Base-by-base conservation (phyloP, 345 rosid species). In the Trapa incisa region DNA sequence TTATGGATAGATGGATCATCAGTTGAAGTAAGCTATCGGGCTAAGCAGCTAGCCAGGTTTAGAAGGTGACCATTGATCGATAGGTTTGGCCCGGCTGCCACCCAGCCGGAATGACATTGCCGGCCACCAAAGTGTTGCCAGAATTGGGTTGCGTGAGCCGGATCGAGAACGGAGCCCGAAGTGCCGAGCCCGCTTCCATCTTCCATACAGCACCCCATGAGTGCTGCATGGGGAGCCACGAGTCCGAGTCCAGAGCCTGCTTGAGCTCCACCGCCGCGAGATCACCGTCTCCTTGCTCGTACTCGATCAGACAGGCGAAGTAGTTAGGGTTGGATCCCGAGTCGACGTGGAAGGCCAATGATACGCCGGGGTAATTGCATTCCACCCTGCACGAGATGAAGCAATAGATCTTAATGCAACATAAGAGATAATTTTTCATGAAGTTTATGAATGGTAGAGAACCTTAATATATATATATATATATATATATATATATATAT, bases 171-270 rank as follows among this genome's bases (percentile, higher is more conserved):
- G 96, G 91, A 3, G 85, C 80, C 1, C 64, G 75, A 48, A 88
- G 68, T 7, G 74, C 56, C 0, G 89, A 83, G 17, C 84, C 81
- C 0, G 73, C 61, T 66, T 80, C 65, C 5, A 84, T 76, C 62
- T 80, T 78, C 97, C 91, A 88, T 43, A 79, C 80, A 2, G 91
- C 91, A 35, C 93, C 93, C 85, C 80, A 84, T 0, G 82, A 79
- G 2, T 70, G 79, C 57, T 73, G 80, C 91, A 87, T 82, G 10
- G 86, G 64, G 9, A 76, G 56, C 96, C 93, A 89, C 0, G 74
- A 60, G 66, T 78, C 76, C 0, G 87, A 36, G 47, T 73, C 78
- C 1, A 61, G 39, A n/a, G 83, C 83, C 64, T 78, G 82, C 73
- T 87, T 84, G 35, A 87, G 77, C 9, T 77, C 85, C 5, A 83